Base-by-base conservation (phyloP, 208 protist species). In the Trypanosoma melophagium region DNA sequence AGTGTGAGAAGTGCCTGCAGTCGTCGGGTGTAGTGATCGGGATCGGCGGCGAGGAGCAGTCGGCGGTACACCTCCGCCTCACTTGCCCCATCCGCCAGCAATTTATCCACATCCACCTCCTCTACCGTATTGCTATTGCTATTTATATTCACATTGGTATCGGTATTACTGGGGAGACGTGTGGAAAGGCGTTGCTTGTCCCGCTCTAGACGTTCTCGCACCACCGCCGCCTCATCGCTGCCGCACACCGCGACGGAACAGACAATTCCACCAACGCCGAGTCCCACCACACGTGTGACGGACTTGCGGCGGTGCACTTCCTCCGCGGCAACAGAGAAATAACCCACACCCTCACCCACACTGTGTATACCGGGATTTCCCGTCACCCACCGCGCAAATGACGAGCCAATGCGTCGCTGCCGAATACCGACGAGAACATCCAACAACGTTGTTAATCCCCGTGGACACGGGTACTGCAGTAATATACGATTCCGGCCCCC, bases 321-420 rank as follows among this genome's bases (percentile, higher is more conserved):
- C 19, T 76, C 81, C 19, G 82, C 68, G 0, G 84, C 73, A 8
- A 80, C 74, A 35, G 79, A 68, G 63, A 91, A 89, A 56, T 54
- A 80, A 44, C 66, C 76, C 38, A 72, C 65, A 24, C 56, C 71
- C 22, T 83, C 70, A 0, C 53, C 7, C 31, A 9, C 7, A 13
- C 22, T 59, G 41, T 22, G 17, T 31, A 62, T 53, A 25, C 74
- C 53, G 44, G 53, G 14, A 47, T 57, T 71, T 54, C 66, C 24
- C 3, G 81, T 86, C 19, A 90, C 72, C 87, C 87, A 93, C 31
- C 80, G 87, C 40, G 80, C 70, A 17, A 52, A 28, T n/a, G 74
- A 79, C 19, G 80, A 87, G 51, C 80, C 70, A 25, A 71, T 52
- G 45, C 77, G 76, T 1, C 78, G 80, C 70, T 87, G 68, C 1